Conservation (phyloP, 2,329 filamentous ascomycete genomes). For the Colletotrichum aenigma region DNA sequence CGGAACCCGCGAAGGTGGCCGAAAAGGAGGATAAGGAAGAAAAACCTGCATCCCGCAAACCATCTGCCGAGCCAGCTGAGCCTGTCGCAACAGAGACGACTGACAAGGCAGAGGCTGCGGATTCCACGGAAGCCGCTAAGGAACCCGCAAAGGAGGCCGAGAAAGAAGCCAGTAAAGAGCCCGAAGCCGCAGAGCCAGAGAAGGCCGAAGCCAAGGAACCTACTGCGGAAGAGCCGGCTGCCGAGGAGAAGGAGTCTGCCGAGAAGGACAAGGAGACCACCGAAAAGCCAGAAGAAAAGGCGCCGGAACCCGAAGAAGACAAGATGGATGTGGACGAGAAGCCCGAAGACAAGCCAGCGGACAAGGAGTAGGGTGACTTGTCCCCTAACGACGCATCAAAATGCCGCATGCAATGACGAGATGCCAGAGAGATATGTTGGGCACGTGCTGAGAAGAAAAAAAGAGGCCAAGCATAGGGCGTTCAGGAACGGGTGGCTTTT, state of each 20-base stretch:
- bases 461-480: constrained; percentile 2
- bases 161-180: constrained; percentile 13
- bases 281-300: constrained; percentile 21
- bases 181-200: not conserved
- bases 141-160: constrained; percentile 18
- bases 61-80: constrained; percentile 18
- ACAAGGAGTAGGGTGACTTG: not conserved
- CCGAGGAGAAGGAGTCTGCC: constrained; percentile 15
- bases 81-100: constrained; percentile 19
- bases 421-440: not conserved
- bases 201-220: constrained; percentile 18
- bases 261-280: constrained; percentile 23
- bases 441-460: not conserved
- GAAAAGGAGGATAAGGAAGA: constrained; percentile 24
- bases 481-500: constrained; percentile 6
- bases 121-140: not conserved
- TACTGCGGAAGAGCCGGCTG: not conserved
- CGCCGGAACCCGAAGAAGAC: constrained; percentile 20
- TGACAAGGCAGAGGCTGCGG: not conserved
- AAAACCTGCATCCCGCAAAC: constrained; percentile 20
- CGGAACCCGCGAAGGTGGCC: constrained; percentile 33
- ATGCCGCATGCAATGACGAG: constrained; percentile 1
- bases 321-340: constrained; percentile 24
- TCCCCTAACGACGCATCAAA: not conserved
- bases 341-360: constrained; percentile 2